Conservation (phyloP, 2,329 filamentous ascomycete genomes). For the Trichoderma harzianum region DNA sequence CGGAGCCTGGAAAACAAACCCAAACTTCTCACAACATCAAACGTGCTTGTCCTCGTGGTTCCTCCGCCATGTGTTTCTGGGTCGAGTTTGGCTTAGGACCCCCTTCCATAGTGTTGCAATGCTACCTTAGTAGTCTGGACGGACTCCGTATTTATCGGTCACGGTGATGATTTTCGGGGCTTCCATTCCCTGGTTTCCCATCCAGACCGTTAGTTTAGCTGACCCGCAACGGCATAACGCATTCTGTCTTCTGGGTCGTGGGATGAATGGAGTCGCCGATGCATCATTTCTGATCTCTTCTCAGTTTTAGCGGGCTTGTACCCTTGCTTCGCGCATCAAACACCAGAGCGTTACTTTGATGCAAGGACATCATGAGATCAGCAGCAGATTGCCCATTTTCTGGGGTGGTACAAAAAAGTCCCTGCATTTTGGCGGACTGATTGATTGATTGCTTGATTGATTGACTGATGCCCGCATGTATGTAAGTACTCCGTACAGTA, state of each 20-base stretch:
- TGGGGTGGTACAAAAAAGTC: conserved; percentile 11
- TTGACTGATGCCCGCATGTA: background rate
- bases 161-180: background rate
- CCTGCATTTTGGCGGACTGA: background rate
- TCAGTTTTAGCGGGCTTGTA: no score
- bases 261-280: background rate
- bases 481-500: background rate
- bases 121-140: background rate
- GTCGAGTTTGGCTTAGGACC: background rate
- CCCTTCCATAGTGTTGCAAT: background rate
- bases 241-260: background rate
- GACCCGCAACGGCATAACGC: conserved; percentile 3
- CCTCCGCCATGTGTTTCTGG: background rate
- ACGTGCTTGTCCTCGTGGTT: conserved; percentile 2
- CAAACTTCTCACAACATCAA: background rate
- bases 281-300: background rate
- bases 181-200: background rate
- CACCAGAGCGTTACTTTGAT: background rate
- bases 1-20: background rate
- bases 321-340: background rate
- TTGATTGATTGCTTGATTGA: background rate
- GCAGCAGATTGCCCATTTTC: background rate
- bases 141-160: conserved; percentile 5
- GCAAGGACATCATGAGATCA: conserved; percentile 5
- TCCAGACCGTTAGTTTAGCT: background rate